phyloP scores from a whole-genome alignment of 495 filamentous ascomycete genomes.

The Schizothecium vesticola region DNA sequence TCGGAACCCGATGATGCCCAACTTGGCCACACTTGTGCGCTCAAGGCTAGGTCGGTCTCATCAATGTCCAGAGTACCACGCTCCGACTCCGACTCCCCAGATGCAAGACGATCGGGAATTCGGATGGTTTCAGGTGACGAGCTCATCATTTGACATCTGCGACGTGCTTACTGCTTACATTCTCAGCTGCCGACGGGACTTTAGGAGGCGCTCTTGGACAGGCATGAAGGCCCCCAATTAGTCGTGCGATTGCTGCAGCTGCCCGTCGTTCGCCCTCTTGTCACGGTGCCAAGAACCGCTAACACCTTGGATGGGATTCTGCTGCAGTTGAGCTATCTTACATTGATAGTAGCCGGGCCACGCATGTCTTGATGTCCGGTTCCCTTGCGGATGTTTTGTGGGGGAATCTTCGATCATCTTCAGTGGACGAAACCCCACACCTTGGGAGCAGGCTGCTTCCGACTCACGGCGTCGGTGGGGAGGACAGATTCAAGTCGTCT shows the following conservation, averaged over 20 bases:
- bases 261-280: background rate
- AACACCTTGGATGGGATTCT: background rate
- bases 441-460: background rate
- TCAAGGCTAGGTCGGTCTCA: background rate
- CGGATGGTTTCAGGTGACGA: background rate
- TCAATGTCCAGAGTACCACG: background rate
- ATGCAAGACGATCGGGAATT: background rate
- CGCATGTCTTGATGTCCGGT: too few relatives aligned
- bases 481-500: background rate
- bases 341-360: too few relatives aligned
- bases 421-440: background rate
- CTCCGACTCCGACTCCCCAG: background rate
- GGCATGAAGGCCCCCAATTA: background rate
- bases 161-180: background rate
- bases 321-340: background rate
- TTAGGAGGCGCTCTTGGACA: background rate
- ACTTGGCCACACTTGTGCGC: background rate
- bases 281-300: background rate
- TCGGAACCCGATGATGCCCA: background rate
- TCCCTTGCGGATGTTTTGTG: too few relatives aligned
- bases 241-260: background rate
- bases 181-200: background rate
- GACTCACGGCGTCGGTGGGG: background rate
- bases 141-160: background rate
- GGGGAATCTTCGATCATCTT: background rate